These are phyloP conservation scores for Globisporangium lucens DNA, from an alignment of 352 stramenopile genomes.

Conservation along the genomic window DNA sequence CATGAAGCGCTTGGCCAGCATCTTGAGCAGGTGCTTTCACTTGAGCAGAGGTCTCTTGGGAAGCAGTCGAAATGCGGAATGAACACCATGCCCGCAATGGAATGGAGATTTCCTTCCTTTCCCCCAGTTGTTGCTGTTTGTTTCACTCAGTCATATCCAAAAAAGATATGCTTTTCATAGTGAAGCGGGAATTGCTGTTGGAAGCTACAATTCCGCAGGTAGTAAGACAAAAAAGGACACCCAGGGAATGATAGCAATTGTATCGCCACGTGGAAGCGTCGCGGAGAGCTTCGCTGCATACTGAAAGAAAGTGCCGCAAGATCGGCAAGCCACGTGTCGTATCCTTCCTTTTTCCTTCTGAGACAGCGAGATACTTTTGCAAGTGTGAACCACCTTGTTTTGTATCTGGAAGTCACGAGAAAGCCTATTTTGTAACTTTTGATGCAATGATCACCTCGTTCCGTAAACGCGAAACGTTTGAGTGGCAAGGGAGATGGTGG, in stretches of 20 bases:
- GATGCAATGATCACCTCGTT: background rate
- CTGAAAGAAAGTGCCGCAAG: background rate
- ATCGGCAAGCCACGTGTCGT: slow-evolving; percentile 15
- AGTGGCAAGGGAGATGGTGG: background rate
- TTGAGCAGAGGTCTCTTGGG: slow-evolving; percentile 6
- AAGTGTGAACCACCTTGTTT: too few species aligned
- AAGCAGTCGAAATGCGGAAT: slow-evolving; percentile 45
- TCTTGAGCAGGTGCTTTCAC: slow-evolving; percentile 22
- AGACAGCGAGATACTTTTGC: slow-evolving; percentile 1
- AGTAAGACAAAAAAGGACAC: background rate
- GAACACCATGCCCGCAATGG: slow-evolving; percentile 3
- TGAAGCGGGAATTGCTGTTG: background rate
- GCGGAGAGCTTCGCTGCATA: slow-evolving; percentile 15
- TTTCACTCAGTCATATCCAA: background rate
- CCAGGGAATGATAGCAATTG: background rate
- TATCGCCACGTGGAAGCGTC: background rate
- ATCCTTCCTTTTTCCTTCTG: slow-evolving; percentile 1
- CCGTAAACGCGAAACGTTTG: background rate
- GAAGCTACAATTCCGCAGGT: slow-evolving; percentile 18
- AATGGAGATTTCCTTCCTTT: background rate
- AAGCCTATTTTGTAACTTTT: background rate
- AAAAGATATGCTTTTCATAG: slow-evolving; percentile 8
- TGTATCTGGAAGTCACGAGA: background rate
- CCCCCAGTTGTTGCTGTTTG: background rate
- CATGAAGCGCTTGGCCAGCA: slow-evolving; percentile 61